Conservation (phyloP, 768 basidiomycete species). For the Mycena vulgaris region DNA sequence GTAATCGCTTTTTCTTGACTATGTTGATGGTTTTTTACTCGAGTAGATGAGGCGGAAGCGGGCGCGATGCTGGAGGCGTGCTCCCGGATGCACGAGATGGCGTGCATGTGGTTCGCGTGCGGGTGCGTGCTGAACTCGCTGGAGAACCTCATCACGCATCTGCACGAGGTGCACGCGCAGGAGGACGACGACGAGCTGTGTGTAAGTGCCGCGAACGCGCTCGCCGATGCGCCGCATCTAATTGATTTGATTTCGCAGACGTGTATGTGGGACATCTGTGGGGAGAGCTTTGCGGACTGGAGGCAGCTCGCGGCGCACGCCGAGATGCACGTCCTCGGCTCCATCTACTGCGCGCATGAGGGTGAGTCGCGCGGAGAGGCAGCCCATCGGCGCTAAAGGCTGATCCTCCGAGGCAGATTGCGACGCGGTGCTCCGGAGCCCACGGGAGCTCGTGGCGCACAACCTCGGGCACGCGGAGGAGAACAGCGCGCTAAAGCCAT, state of each 20-base stretch:
- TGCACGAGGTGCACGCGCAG: constrained; percentile 53
- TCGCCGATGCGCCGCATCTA: too few relatives aligned
- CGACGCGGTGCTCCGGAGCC: constrained; percentile 60
- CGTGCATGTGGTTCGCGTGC: constrained; percentile 76
- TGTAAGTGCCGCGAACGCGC: background rate
- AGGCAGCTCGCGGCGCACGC: constrained; percentile 64
- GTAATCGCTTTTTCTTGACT: constrained; percentile 4
- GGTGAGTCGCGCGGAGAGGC: constrained; percentile 55
- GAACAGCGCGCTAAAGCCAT: constrained; percentile 51
- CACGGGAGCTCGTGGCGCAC: constrained; percentile 67
- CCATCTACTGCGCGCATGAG: constrained; percentile 64
- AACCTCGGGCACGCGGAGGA: constrained; percentile 58
- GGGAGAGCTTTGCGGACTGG: constrained; percentile 54
- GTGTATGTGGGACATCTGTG: constrained; percentile 74
- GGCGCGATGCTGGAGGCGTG: constrained; percentile 64
- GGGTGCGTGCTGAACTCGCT: constrained; percentile 68
- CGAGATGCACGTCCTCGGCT: constrained; percentile 62
- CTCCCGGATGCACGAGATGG: constrained; percentile 60
- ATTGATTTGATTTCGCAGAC: constrained; percentile 17
- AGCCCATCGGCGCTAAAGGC: constrained; percentile 23
- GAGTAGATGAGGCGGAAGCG: constrained; percentile 60
- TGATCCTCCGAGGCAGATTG: constrained; percentile 60
- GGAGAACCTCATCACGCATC: constrained; percentile 65
- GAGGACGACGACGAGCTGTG: constrained; percentile 41
- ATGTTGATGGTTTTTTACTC: constrained; percentile 39